phyloP scores from a whole-genome alignment of 2,329 filamentous ascomycete species.

The Botrytis pseudocinerea region DNA sequence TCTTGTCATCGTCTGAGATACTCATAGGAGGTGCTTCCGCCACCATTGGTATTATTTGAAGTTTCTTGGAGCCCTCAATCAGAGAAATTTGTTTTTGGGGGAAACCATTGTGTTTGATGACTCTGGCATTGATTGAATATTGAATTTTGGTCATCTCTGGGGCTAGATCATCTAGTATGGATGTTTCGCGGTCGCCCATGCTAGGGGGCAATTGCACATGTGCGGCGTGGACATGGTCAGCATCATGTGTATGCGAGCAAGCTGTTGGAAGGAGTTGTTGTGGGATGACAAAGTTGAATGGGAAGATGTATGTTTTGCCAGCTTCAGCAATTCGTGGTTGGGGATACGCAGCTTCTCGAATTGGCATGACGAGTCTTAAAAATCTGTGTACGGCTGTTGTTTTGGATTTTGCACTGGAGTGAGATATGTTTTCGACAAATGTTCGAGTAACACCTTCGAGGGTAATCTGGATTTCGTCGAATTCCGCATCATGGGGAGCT shows the following conservation, averaged over 20 bases:
- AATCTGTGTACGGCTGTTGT: slow-evolving; percentile 39
- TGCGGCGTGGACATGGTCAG: slow-evolving; percentile 37
- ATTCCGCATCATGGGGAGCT: slow-evolving; percentile 35
- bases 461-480: slow-evolving; percentile 40
- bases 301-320: slow-evolving; percentile 38
- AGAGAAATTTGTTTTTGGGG: slow-evolving; percentile 33
- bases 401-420: slow-evolving; percentile 30
- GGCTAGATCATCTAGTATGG: slow-evolving; percentile 35
- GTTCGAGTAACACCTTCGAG: slow-evolving; percentile 38
- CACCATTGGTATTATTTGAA: slow-evolving; percentile 37
- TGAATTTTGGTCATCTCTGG: slow-evolving; percentile 39
- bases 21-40: slow-evolving; percentile 39
- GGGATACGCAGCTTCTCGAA: slow-evolving; percentile 37
- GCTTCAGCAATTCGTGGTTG: slow-evolving; percentile 38
- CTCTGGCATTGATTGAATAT: slow-evolving; percentile 37
- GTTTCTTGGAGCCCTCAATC: slow-evolving; percentile 32
- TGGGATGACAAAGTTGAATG: slow-evolving; percentile 41
- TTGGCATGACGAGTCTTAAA: slow-evolving; percentile 41
- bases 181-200: slow-evolving; percentile 35
- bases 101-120: slow-evolving; percentile 33
- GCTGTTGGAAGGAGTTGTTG: slow-evolving; percentile 38
- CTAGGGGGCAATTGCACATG: slow-evolving; percentile 40
- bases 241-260: slow-evolving; percentile 33
- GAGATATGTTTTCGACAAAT: slow-evolving; percentile 38
- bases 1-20: slow-evolving; percentile 28